Evolutionary conservation across 2,329 filamentous ascomycete species (phyloP), one percentile per base, ranked within the genome.

Genomic region (Colletotrichum shisoi): DNA sequence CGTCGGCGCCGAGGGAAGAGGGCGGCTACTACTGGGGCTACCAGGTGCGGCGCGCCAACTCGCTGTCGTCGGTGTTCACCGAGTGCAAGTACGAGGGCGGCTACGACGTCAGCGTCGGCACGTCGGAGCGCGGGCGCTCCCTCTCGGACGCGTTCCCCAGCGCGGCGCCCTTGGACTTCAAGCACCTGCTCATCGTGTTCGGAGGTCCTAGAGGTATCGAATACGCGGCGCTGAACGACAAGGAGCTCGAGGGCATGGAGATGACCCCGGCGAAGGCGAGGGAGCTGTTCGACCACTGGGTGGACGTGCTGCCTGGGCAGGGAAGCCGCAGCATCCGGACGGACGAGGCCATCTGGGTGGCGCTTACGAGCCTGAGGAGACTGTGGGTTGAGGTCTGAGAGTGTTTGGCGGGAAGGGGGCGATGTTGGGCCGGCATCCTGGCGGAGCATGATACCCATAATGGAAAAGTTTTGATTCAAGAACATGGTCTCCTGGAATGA

Each of bases 21-120:
- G 86, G 82, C 1, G 93, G 93, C 0, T 95, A 93, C 78, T 96
- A 94, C 79, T 96, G 93, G 92, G 93, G 93, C 52, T 96, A 91
- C 76, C 84, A 81, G 9, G 87, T 93, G 3, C 86, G 93, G 31
- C 86, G 84, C 69, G 89, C 89, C 42, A 73, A 78, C 4, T 89
- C 86, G 3, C 83, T 96, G 5, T 91, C 91, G 5, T 81, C 84
- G 5, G 87, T 96, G 8, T 93, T 94, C 73, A 93, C 91, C 4
- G 91, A 94, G 75, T 89, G 87, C 71, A 84, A 87, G 0, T 93
- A 87, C 74, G 87, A 91, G 63, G 87, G 86, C 52, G 93, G 93
- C 13, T 96, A 96, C 77, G 92, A 96, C 77, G 72, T 94, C 63
- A 92, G 89, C 71, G 88, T 96, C 71, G 93, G 92, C 17, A 96